Percentiles rank a stretch among this genome's conserved stretches.
phyloP scores from a whole-genome alignment of 2,329 filamentous ascomycete genomes.

The Aspergillus melleus region DNA sequence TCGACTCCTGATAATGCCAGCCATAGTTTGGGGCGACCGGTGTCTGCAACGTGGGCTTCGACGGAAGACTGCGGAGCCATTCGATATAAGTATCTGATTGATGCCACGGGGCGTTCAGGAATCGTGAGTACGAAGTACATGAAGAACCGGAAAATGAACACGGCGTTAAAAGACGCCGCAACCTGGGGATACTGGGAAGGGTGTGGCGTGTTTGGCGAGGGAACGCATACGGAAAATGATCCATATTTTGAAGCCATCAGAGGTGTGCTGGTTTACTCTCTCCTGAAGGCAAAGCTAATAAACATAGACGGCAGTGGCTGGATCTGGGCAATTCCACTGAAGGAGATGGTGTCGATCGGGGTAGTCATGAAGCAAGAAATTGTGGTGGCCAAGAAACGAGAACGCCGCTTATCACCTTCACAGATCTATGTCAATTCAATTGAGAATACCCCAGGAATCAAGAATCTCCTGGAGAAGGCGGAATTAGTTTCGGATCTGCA shows the following conservation, averaged over 20 bases:
- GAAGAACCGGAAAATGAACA: neutral
- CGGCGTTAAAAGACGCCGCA: neutral
- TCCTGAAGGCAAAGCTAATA: neutral
- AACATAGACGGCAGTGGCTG: constrained; percentile 50
- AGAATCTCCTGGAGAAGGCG: constrained; percentile 32
- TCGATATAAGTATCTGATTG: neutral
- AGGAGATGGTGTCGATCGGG: constrained; percentile 34
- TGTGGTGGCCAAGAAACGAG: constrained; percentile 10
- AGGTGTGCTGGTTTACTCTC: neutral
- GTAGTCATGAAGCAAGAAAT: constrained; percentile 9
- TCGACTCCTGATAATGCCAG: neutral
- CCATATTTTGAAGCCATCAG: constrained; percentile 16
- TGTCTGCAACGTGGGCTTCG: constrained; percentile 9
- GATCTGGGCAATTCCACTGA: constrained; percentile 52
- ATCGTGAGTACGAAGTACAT: neutral
- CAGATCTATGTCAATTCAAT: constrained; percentile 16
- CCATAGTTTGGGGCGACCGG: neutral
- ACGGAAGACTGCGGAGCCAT: neutral
- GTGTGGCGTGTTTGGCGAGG: constrained; percentile 5
- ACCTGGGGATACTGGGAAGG: constrained; percentile 48
- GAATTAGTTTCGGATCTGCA: constrained; percentile 40
- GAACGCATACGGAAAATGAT: constrained; percentile 6
- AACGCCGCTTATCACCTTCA: neutral
- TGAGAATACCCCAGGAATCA: constrained; percentile 15
- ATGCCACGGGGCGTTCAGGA: neutral